Percentiles rank a stretch among this genome's conserved stretches.
These are phyloP conservation scores for Aspergillus sclerotialis DNA, from an alignment of 2,329 filamentous ascomycete species.

Conservation along the genomic window DNA sequence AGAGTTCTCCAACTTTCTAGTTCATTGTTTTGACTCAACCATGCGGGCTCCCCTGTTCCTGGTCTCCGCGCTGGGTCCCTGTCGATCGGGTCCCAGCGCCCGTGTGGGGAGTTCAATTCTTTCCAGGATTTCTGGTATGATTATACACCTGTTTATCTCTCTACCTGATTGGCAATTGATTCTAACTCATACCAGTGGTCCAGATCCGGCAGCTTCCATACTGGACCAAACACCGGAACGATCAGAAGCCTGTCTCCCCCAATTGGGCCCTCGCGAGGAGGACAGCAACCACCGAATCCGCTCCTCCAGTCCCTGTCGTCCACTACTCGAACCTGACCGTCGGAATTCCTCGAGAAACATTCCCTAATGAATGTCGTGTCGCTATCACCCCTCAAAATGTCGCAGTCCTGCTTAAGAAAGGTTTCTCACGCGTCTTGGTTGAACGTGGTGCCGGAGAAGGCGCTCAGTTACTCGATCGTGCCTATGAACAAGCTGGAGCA, in stretches of 20 bases:
- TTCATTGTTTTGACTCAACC: conserved; percentile 1
- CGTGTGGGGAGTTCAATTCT: conserved; percentile 16
- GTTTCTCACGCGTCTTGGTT: conserved; percentile 68
- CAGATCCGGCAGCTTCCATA: conserved; percentile 10
- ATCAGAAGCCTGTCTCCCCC: conserved; percentile 2
- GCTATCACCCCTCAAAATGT: conserved; percentile 82
- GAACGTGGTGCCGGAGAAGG: conserved; percentile 72
- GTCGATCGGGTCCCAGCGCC: conserved; percentile 13
- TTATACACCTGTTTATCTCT: no score
- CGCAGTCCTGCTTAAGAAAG: conserved; percentile 74
- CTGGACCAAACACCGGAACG: conserved; percentile 5
- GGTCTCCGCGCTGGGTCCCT: conserved; percentile 20
- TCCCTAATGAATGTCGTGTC: conserved; percentile 70
- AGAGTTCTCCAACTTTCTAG: neutral
- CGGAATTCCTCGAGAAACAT: conserved; percentile 74
- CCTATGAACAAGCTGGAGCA: conserved; percentile 71
- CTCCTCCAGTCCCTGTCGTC: conserved; percentile 17
- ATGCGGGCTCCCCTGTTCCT: conserved; percentile 22
- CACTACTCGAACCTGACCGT: conserved; percentile 69
- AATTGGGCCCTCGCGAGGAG: conserved; percentile 13
- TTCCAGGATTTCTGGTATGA: conserved; percentile 16
- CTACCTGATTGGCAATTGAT: neutral
- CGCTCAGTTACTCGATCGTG: conserved; percentile 70
- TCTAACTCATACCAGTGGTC: conserved; percentile 8
- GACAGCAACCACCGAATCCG: conserved; percentile 15